These are phyloP conservation scores for Pseudoneurospora amorphoporcata DNA, from an alignment of 495 filamentous ascomycete genomes.

Conservation along the genomic window DNA sequence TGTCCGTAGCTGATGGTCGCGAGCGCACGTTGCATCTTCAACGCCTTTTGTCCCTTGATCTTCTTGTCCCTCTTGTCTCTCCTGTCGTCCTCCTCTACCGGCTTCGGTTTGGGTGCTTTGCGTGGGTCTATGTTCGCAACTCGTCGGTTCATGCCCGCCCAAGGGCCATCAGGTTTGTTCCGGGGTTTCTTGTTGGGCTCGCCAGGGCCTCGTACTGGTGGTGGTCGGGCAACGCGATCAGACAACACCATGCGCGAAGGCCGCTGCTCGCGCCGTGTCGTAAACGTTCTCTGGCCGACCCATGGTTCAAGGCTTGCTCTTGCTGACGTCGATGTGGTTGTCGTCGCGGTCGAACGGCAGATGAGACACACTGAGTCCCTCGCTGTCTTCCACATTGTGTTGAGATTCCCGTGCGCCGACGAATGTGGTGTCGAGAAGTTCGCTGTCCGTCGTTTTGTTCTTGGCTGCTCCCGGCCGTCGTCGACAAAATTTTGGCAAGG, in stretches of 20 bases:
- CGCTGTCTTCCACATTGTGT: conserved; percentile 23
- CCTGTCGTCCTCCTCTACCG: conserved; percentile 17
- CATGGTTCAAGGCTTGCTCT: conserved; percentile 19
- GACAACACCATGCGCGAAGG: conserved; percentile 76
- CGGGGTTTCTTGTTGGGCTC: conserved; percentile 23
- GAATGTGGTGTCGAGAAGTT: not conserved
- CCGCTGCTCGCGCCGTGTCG: conserved; percentile 24
- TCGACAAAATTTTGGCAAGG: not conserved
- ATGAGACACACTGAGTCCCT: conserved; percentile 24
- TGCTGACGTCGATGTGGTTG: not conserved
- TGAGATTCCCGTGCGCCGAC: not conserved
- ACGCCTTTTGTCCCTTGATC: conserved; percentile 50
- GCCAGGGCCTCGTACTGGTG: conserved; percentile 26
- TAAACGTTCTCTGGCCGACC: conserved; percentile 23
- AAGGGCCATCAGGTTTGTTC: conserved; percentile 49
- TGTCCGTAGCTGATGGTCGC: conserved; percentile 62
- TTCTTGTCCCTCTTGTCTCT: conserved; percentile 22
- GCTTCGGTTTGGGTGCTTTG: conserved; percentile 23
- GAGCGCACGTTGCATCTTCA: conserved; percentile 88
- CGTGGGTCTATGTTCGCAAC: conserved; percentile 42
- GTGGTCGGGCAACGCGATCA: conserved; percentile 49
- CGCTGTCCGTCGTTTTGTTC: not conserved
- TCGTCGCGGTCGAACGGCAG: conserved; percentile 17
- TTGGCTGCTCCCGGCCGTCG: not conserved
- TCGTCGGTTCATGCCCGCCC: conserved; percentile 69